Base-by-base conservation (phyloP, 306 rosid genomes). In the Inga laurina region DNA sequence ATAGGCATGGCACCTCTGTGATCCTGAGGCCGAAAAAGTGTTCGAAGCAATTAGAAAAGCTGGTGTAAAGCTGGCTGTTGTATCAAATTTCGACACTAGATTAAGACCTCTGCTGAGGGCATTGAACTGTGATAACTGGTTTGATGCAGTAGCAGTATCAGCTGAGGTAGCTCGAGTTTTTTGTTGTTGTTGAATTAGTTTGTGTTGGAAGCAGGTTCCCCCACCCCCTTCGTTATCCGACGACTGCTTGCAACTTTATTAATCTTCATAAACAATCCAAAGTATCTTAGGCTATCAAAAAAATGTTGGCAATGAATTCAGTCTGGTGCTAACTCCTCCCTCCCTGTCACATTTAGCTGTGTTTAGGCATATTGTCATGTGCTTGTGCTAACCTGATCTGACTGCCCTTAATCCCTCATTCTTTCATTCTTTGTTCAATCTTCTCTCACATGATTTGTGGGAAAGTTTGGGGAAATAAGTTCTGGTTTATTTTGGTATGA, bases 1-100 rank as follows among this genome's bases (percentile, higher is more conserved):
- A 54, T 80, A 95, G 97, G 99, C 99, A 48, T 96, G 99, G 99
- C 99, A 93, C 91, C 93, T 96, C 34, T 87, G 92, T 82, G 99
- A 96, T 85, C 98, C 98, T 66, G 88, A 88, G 27, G 96, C 99
- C 24, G 98, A 84, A 86, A 77, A 82, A 13, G 97, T 91, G 67
- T 93, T 96, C 78, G 76, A 81, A 85, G 91, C 94, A 65, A 90
- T 96, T 34, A 91, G 93, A 66, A 85, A 92, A 82, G 88, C 92
- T 34, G 98, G 97, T 82, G 99, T 96, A 62, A 93, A 91, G 86
- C 77, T 93, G 79, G 99, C 94, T 9, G 72, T 93, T 68, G 97
- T 96, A 74, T 96, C 99, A 49, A 96, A 96, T 80, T 96, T 96
- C 72, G 99, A 96, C 83, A 96, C 98, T 75, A 90, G 99, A 59